Base-by-base conservation (phyloP, 2,329 filamentous ascomycete genomes). In the Colletotrichum orbiculare region DNA sequence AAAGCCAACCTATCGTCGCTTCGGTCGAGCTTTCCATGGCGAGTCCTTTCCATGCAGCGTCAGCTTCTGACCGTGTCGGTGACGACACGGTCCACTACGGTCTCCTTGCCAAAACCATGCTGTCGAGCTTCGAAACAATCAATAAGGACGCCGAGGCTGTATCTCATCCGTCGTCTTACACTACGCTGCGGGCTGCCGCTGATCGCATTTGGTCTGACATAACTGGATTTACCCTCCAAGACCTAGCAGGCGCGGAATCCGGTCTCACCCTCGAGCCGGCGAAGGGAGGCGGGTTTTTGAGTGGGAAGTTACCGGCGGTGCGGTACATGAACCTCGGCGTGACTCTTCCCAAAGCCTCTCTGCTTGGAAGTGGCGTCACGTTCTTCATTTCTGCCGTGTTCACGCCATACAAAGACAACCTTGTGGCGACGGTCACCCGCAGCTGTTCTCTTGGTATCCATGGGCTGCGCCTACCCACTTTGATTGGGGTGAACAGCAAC, bases 1-100 rank as follows among this genome's bases (percentile, higher is more conserved):
- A 85, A 68, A 74, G 80, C 10, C 91, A 93, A 76, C 90, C 91
- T 8, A 79, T 87, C 9, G 72, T 86, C 7, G 71, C 93, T 8
- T 89, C 88, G 5, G 84, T 87, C 39, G 82, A 84, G 17, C 81
- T 93, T 4, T 83, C 81, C 3, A 82, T 93, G 65, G 74, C 77
- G 12, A 72, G 78, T 8, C 75, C 83, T 0, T 93, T 93, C 72
- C 79, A 78, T 52, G 80, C 83, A 0, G 86, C 89, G 1, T 87
- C 88, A 0, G 71, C 81, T 1, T 75, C 76, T 5, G 91, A 94
- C 77, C 78, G 78, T 8, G 83, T 94, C 39, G 84, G 87, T 49
- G 76, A 77, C n/a, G 91, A 91, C 73, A 94, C 91, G 2, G 87
- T 93, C 33, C 90, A 94, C 78, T 94, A 94, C 72, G 91, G 91